Evolutionary conservation across 805 yeast species (phyloP).

Genomic region (Ogataea nakhonphanomensis): DNA sequence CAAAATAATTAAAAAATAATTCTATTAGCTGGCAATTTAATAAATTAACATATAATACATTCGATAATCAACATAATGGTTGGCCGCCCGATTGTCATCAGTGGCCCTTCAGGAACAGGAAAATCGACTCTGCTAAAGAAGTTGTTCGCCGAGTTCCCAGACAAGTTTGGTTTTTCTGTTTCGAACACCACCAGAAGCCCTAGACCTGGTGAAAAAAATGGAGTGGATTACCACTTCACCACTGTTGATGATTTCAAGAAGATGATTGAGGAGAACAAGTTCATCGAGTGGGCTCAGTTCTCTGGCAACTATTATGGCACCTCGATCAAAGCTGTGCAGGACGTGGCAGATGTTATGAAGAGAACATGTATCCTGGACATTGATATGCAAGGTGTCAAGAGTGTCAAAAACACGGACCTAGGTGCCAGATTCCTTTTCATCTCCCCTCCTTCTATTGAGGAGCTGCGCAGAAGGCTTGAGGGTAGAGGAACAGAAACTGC

Average conservation of each 20-base stretch:
- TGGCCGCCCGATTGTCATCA: slow-evolving; percentile 84
- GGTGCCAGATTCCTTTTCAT: slow-evolving; percentile 84
- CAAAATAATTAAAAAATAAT: slow-evolving; percentile 1
- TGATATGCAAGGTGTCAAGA: slow-evolving; percentile 98
- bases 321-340: slow-evolving; percentile 77
- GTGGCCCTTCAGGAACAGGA: slow-evolving; percentile 97
- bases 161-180: slow-evolving; percentile 87
- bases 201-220: slow-evolving; percentile 86
- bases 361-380: slow-evolving; percentile 89
- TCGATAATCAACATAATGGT: slow-evolving; percentile 13
- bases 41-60: not conserved
- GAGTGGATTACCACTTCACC: slow-evolving; percentile 84
- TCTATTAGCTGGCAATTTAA: slow-evolving; percentile 8
- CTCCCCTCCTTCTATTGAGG: slow-evolving; percentile 90
- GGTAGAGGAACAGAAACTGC: slow-evolving; percentile 94
- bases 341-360: slow-evolving; percentile 57
- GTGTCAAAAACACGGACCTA: slow-evolving; percentile 78
- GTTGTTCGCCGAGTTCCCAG: slow-evolving; percentile 86
- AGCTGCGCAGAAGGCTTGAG: slow-evolving; percentile 66
- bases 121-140: slow-evolving; percentile 90
- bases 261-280: slow-evolving; percentile 69
- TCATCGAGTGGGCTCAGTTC: slow-evolving; percentile 97
- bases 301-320: slow-evolving; percentile 98
- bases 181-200: slow-evolving; percentile 92
- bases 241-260: slow-evolving; percentile 75